A percentile compares a stretch with the other conserved stretches of the same genome.
phyloP scores from a whole-genome alignment of 495 filamentous ascomycete genomes.

The Endocarpon pusillum region DNA sequence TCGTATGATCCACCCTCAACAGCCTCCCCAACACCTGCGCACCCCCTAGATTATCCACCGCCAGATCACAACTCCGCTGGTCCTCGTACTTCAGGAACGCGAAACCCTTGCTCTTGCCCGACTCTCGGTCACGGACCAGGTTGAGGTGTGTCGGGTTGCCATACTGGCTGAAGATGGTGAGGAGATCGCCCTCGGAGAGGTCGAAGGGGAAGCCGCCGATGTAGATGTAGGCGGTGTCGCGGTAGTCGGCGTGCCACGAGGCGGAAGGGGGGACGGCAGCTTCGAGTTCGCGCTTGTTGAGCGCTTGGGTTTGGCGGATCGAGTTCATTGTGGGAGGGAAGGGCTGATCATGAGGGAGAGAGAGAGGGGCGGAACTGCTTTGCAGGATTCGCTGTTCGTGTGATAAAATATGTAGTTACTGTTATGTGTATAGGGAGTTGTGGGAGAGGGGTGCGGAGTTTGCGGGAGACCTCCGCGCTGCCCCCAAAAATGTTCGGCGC shows the following conservation, averaged over 20 bases:
- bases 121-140: constrained; percentile 83
- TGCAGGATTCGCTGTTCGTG: too few relatives aligned
- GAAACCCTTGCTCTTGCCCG: constrained; percentile 84
- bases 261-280: constrained; percentile 66
- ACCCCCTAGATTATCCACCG: constrained; percentile 88
- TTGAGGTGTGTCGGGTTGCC: constrained; percentile 88
- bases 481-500: too few relatives aligned
- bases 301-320: constrained; percentile 75
- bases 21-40: constrained; percentile 64
- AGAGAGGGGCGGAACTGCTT: too few relatives aligned
- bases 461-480: too few relatives aligned
- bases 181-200: constrained; percentile 85
- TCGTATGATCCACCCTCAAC: constrained; percentile 77
- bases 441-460: too few relatives aligned
- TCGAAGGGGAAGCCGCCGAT: constrained; percentile 91
- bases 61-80: constrained; percentile 86
- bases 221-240: constrained; percentile 92
- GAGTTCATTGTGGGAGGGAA: constrained; percentile 51
- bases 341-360: constrained; percentile 1
- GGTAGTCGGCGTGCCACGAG: constrained; percentile 96
- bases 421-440: too few relatives aligned
- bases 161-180: constrained; percentile 94
- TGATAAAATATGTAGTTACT: too few relatives aligned
- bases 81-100: constrained; percentile 97
- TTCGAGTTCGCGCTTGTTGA: constrained; percentile 93